These are phyloP conservation scores for Musa troglodytarum DNA, from an alignment of 176 grass and related monocot species.

Conservation along the genomic window DNA sequence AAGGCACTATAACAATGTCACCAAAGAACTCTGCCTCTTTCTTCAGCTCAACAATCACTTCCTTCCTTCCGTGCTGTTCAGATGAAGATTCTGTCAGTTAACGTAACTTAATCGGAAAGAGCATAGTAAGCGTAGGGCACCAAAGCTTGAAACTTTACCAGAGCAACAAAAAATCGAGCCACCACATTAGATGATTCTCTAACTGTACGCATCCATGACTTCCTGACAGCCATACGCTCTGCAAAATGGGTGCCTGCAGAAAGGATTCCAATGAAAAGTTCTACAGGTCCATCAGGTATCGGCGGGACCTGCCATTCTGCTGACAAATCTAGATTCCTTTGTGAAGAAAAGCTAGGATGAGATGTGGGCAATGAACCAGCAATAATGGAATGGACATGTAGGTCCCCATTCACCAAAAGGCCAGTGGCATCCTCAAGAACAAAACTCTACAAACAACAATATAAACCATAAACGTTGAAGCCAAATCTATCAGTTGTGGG, in stretches of 20 bases:
- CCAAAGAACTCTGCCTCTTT: constrained; percentile 18
- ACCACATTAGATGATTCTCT: constrained; percentile 9
- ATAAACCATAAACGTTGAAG: neutral
- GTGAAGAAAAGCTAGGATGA: constrained; percentile 12
- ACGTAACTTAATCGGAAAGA: neutral
- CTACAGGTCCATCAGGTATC: constrained; percentile 3
- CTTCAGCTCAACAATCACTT: constrained; percentile 8
- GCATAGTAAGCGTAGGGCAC: neutral
- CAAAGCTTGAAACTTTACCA: neutral
- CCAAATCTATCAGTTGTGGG: neutral
- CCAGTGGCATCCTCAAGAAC: constrained; percentile 13
- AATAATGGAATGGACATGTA: constrained; percentile 5
- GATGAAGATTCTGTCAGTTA: neutral
- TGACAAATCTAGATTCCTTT: constrained; percentile 9
- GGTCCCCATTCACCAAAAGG: constrained; percentile 6
- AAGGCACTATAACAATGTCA: constrained; percentile 10
- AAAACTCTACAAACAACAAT: neutral
- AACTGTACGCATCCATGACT: constrained; percentile 8
- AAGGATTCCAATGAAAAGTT: constrained; percentile 17
- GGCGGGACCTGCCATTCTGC: neutral
- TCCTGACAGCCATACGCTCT: constrained; percentile 15
- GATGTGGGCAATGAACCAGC: constrained; percentile 5
- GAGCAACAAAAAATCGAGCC: constrained; percentile 16
- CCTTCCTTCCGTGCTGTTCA: constrained; percentile 5
- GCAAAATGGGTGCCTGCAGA: constrained; percentile 20